A percentile compares a stretch with the other conserved stretches of the same genome.
Conservation (phyloP, 805 yeast genomes). For the Metschnikowia lunata region DNA sequence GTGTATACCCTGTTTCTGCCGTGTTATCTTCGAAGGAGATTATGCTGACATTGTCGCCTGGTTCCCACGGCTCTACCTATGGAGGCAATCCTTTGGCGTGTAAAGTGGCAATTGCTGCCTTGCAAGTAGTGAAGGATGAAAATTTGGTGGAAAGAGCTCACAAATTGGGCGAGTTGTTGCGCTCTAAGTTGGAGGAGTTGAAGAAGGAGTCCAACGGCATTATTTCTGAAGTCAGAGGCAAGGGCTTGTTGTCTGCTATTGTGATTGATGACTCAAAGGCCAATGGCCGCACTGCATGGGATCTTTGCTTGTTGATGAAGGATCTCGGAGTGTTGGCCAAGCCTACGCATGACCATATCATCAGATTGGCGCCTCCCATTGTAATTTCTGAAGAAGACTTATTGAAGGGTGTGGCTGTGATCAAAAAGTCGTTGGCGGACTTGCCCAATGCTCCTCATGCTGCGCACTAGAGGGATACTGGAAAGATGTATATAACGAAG, state of each 20-base stretch:
- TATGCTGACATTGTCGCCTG: conserved; percentile 86
- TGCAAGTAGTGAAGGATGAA: conserved; percentile 86
- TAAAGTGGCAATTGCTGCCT: conserved; percentile 88
- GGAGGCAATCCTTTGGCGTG: conserved; percentile 98
- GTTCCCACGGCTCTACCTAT: conserved; percentile 95
- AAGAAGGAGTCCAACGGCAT: conserved; percentile 48
- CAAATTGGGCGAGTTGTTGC: conserved; percentile 66
- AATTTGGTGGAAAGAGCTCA: conserved; percentile 74
- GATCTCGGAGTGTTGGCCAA: conserved; percentile 87
- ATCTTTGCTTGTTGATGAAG: conserved; percentile 84
- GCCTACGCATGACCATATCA: conserved; percentile 94
- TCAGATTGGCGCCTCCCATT: conserved; percentile 93
- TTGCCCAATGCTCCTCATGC: conserved; percentile 52
- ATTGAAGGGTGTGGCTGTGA: conserved; percentile 72
- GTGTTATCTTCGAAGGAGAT: conserved; percentile 86
- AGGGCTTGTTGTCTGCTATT: conserved; percentile 84
- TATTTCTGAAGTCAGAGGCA: conserved; percentile 68
- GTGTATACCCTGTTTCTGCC: conserved; percentile 88
- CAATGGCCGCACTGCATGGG: conserved; percentile 94
- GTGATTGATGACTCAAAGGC: conserved; percentile 83
- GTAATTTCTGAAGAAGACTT: conserved; percentile 87
- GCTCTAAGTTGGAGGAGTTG: conserved; percentile 51
- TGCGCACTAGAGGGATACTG: conserved; percentile 28
- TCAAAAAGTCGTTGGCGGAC: conserved; percentile 51
- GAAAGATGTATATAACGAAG: background rate